phyloP scores from a whole-genome alignment of 768 basidiomycete species.

The Mycena amicta region DNA sequence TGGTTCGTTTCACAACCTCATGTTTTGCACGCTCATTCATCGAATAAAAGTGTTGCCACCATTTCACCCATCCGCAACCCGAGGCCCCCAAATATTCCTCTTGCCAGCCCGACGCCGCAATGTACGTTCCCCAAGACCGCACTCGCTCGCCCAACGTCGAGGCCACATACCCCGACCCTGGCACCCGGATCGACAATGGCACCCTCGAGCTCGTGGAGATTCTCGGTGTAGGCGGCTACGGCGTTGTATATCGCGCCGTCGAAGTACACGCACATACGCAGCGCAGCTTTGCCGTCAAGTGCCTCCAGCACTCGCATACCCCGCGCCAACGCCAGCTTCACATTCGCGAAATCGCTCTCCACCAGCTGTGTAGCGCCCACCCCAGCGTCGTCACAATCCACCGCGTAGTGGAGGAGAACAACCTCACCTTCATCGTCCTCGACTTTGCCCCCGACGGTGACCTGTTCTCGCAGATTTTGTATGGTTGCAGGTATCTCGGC shows the following conservation, averaged over 20 bases:
- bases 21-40: conserved; percentile 24
- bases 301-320: conserved; percentile 62
- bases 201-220: conserved; percentile 82
- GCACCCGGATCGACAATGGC: conserved; percentile 82
- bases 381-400: conserved; percentile 87
- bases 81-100: conserved; percentile 15
- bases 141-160: conserved; percentile 23
- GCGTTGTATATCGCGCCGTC: conserved; percentile 89
- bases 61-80: conserved; percentile 12
- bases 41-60: conserved; percentile 19
- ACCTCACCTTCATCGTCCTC: conserved; percentile 88
- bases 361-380: conserved; percentile 73
- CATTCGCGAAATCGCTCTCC: conserved; percentile 84
- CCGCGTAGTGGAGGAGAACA: conserved; percentile 81
- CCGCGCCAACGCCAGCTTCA: conserved; percentile 74
- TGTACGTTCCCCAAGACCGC: conserved; percentile 18
- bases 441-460: conserved; percentile 91
- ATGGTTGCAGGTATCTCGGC: conserved; percentile 78
- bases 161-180: conserved; percentile 54
- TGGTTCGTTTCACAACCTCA: conserved; percentile 26
- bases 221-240: conserved; percentile 93
- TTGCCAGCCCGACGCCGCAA: conserved; percentile 4
- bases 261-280: conserved; percentile 53
- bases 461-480: conserved; percentile 88
- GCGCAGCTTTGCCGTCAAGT: conserved; percentile 87